These are phyloP conservation scores for Teratosphaeria destructans DNA, from an alignment of 2,329 filamentous ascomycete species.

Conservation along the genomic window DNA sequence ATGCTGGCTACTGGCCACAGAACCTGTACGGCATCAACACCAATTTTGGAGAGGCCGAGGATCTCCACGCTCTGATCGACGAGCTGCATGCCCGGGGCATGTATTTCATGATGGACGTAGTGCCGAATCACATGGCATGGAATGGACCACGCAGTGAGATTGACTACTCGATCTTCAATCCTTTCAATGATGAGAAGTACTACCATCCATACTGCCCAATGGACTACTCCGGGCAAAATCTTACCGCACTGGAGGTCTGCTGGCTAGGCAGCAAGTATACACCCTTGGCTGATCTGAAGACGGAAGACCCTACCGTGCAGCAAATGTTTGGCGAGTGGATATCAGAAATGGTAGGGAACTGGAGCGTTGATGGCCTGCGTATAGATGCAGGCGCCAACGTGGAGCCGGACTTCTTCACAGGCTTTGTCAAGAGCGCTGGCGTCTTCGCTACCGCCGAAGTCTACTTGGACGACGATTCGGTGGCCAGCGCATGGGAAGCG, in stretches of 20 bases:
- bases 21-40: conserved; percentile 45
- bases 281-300: conserved; percentile 38
- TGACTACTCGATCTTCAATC: conserved; percentile 43
- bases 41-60: conserved; percentile 48
- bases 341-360: conserved; percentile 31
- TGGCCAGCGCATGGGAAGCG: conserved; percentile 26
- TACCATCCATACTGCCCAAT: conserved; percentile 51
- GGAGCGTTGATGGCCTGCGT: conserved; percentile 31
- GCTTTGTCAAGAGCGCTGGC: conserved; percentile 25
- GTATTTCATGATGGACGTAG: conserved; percentile 52
- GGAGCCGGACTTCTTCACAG: conserved; percentile 26
- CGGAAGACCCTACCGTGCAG: conserved; percentile 31
- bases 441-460: conserved; percentile 31
- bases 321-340: conserved; percentile 34
- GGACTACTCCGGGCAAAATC: conserved; percentile 33
- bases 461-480: conserved; percentile 20
- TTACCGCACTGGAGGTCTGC: conserved; percentile 31
- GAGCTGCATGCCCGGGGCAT: conserved; percentile 47
- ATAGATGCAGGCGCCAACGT: conserved; percentile 32
- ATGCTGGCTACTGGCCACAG: conserved; percentile 45
- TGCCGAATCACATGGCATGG: conserved; percentile 46
- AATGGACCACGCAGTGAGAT: conserved; percentile 36
- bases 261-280: conserved; percentile 43
- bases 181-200: conserved; percentile 47
- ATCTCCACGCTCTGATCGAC: conserved; percentile 47